A percentile compares a stretch with the other conserved stretches of the same genome.
phyloP scores from a whole-genome alignment of 305 asterid species.

The Solanum chacoense region DNA sequence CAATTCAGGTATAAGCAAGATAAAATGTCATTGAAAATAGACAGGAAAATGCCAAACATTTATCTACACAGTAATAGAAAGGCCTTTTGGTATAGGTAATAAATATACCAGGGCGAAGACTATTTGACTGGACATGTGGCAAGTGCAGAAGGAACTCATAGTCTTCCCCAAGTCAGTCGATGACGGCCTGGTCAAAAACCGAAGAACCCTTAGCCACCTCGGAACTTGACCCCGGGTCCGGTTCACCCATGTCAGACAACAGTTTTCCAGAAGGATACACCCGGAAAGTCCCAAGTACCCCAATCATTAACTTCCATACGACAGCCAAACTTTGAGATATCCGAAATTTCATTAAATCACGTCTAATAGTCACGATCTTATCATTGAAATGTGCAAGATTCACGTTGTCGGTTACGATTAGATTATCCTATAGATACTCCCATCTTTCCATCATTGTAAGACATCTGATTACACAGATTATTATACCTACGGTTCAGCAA shows the following conservation, averaged over 20 bases:
- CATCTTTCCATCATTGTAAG: neutral
- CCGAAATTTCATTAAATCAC: neutral
- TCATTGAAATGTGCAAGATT: neutral
- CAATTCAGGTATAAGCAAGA: neutral
- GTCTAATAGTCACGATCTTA: neutral
- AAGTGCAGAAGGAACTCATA: neutral
- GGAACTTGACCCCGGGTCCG: neutral
- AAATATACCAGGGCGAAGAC: neutral
- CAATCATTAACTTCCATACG: neutral
- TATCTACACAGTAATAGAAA: neutral
- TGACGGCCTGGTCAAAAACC: neutral
- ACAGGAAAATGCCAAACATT: neutral
- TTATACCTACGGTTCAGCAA: neutral
- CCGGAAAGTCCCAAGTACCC: neutral
- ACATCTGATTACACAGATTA: neutral
- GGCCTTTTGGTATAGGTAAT: neutral
- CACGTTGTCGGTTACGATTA: neutral
- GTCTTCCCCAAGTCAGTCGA: neutral
- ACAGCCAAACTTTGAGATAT: neutral
- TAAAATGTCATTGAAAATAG: neutral
- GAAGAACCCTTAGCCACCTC: neutral
- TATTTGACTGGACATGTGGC: neutral
- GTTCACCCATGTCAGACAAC: neutral
- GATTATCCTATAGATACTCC: neutral
- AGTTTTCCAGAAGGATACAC: neutral